Percentiles rank a stretch among this genome's conserved stretches.
Conservation (phyloP, 1,139 yeast genomes). For the Chernovozyma sophiae-reginae region DNA sequence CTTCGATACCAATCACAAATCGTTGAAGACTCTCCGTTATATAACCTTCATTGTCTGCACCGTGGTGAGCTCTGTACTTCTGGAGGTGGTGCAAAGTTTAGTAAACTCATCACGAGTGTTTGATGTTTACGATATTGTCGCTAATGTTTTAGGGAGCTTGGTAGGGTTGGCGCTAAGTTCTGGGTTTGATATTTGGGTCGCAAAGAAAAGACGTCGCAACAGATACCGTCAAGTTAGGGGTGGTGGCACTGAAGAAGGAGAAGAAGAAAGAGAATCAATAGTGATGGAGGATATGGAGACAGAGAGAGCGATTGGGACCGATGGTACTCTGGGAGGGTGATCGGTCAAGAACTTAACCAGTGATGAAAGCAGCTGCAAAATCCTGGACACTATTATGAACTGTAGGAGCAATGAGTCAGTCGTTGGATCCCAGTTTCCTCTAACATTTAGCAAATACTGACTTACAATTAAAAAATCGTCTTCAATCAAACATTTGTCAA, state of each 20-base stretch:
- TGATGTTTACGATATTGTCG: constrained; percentile 45
- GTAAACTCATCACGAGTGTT: constrained; percentile 46
- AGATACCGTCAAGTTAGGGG: constrained; percentile 3
- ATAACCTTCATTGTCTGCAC: constrained; percentile 45
- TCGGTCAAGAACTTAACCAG: too few relatives aligned
- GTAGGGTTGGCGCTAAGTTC: constrained; percentile 21
- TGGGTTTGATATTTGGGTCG: constrained; percentile 6
- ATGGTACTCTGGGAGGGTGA: background rate
- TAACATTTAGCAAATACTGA: too few relatives aligned
- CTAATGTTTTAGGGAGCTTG: constrained; percentile 37
- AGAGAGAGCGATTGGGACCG: background rate
- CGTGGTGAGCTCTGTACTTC: constrained; percentile 42
- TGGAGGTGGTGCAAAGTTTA: constrained; percentile 47
- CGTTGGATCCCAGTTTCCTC: too few relatives aligned
- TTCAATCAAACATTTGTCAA: too few relatives aligned
- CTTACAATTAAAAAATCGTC: too few relatives aligned
- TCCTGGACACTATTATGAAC: too few relatives aligned
- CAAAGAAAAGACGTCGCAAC: background rate
- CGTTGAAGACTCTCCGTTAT: constrained; percentile 33
- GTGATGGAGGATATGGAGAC: background rate
- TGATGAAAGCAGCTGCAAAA: too few relatives aligned
- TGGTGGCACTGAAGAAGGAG: background rate
- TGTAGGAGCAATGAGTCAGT: too few relatives aligned
- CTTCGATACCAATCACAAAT: constrained; percentile 35
- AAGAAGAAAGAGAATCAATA: background rate